Base-by-base conservation (phyloP, 805 yeast species). In the Saturnispora quitensis region DNA sequence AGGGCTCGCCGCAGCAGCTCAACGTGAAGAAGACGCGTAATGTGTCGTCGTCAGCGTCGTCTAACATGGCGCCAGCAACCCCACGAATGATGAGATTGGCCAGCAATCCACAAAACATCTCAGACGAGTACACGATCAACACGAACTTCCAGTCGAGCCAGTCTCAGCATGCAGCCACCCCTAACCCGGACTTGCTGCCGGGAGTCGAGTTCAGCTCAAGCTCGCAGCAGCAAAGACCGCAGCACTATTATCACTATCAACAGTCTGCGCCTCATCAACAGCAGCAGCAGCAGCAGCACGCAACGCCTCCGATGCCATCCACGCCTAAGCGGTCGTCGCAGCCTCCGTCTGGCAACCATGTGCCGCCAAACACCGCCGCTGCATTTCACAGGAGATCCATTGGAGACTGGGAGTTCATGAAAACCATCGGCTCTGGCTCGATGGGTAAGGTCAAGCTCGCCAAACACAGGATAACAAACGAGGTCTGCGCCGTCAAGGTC, bases 371-470 rank as follows among this genome's bases (percentile, higher is more conserved):
- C 34, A 13, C 34, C 13, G 34, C 34, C 34, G 73, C 73, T 56
- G 81, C 77, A 58, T 86, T 86, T 59, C 91, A 89, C 65, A 80
- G 98, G 57, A 85, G 84, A 53, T 77, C 96, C 4, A 84, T 91
- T 50, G 99, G 98, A 13, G 97, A 93, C 58, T 91, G 99, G 99
- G 95, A 88, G 60, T 90, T 91, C 60, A 76, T 87, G 53, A 89
- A 89, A 68, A 89, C 97, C 2, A 86, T 93, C 45, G 99, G 99
- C 43, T 96, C 98, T 2, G 99, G 99, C 3, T 89, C 97, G 0
- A 93, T 93, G 99, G 99, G 99, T 53, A 95, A 91, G 67, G 99
- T 93, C 47, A 93, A 93, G 69, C 73, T 93, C 40, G 98, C 98
- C 1, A 83, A 81, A 61, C 96, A 90, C 70, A 79, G 86, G 58